Conservation (phyloP, 2,329 filamentous ascomycete genomes). For the Pseudogymnoascus sp. region DNA sequence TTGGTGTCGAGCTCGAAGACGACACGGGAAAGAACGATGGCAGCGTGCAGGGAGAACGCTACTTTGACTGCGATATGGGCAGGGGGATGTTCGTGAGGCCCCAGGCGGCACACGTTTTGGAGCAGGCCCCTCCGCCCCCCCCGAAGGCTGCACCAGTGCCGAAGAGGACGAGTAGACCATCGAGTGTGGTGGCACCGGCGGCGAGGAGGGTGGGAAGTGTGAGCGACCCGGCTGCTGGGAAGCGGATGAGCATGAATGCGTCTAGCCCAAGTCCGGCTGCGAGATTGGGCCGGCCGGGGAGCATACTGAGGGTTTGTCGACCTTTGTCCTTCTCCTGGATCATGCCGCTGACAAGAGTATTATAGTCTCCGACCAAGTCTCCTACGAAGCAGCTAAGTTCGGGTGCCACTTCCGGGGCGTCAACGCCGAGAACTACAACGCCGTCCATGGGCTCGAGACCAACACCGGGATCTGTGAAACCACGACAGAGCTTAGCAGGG, state of each 20-base stretch:
- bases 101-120: constrained; percentile 53
- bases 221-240: constrained; percentile 46
- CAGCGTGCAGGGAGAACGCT: constrained; percentile 75
- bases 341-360: constrained; percentile 19
- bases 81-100: constrained; percentile 79
- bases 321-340: neutral
- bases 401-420: constrained; percentile 44
- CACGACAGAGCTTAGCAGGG: constrained; percentile 42
- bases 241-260: constrained; percentile 61
- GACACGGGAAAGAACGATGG: constrained; percentile 89
- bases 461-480: constrained; percentile 34
- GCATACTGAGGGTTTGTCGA: constrained; percentile 45
- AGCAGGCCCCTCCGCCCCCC: constrained; percentile 38
- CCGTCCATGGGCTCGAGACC: constrained; percentile 45
- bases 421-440: constrained; percentile 55
- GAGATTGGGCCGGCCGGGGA: constrained; percentile 44
- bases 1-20: constrained; percentile 81
- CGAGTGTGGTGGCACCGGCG: constrained; percentile 32
- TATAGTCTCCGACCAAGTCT: constrained; percentile 67
- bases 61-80: constrained; percentile 76
- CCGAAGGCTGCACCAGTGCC: constrained; percentile 19
- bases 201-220: constrained; percentile 34
- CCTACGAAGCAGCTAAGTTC: constrained; percentile 63
- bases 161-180: constrained; percentile 33
- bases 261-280: constrained; percentile 64